Conservation (phyloP, 2,329 filamentous ascomycete genomes). For the Pseudonectria foliicola region DNA sequence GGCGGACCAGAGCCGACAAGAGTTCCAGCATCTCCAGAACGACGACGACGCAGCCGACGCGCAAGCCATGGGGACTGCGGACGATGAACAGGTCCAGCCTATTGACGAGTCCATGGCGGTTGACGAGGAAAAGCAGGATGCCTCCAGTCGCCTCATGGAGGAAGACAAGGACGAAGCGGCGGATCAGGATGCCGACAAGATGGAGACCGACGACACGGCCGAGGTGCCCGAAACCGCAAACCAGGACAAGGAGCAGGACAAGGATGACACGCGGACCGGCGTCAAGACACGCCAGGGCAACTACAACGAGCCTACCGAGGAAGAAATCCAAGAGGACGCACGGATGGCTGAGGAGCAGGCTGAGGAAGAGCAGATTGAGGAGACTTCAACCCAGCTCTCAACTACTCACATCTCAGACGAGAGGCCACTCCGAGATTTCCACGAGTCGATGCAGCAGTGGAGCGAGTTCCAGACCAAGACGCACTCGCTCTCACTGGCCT, state of each 20-base stretch:
- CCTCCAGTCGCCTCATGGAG: conserved; percentile 41
- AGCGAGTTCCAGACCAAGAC: conserved; percentile 76
- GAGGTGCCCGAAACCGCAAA: conserved; percentile 34
- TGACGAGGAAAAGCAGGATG: conserved; percentile 57
- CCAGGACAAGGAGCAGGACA: conserved; percentile 36
- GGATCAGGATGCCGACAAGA: conserved; percentile 38
- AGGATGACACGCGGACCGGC: conserved; percentile 51
- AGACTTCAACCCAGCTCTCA: conserved; percentile 57
- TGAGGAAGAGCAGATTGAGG: conserved; percentile 40
- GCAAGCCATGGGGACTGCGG: conserved; percentile 84
- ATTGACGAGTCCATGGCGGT: conserved; percentile 87
- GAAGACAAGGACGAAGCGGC: conserved; percentile 44
- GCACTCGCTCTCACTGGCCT: conserved; percentile 74
- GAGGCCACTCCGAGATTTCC: conserved; percentile 39
- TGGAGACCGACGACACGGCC: conserved; percentile 31
- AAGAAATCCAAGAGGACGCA: conserved; percentile 34
- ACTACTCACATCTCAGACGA: conserved; percentile 60
- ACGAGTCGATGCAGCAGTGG: conserved; percentile 68
- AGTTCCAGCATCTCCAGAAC: conserved; percentile 89
- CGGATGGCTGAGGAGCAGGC: conserved; percentile 42
- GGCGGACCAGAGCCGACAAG: conserved; percentile 57
- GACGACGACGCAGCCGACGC: conserved; percentile 77
- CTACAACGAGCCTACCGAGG: conserved; percentile 44
- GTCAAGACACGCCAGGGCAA: conserved; percentile 54
- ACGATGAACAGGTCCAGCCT: conserved; percentile 76